Base-by-base conservation (phyloP, 164 flowering plant genomes). In the Piper longum region DNA sequence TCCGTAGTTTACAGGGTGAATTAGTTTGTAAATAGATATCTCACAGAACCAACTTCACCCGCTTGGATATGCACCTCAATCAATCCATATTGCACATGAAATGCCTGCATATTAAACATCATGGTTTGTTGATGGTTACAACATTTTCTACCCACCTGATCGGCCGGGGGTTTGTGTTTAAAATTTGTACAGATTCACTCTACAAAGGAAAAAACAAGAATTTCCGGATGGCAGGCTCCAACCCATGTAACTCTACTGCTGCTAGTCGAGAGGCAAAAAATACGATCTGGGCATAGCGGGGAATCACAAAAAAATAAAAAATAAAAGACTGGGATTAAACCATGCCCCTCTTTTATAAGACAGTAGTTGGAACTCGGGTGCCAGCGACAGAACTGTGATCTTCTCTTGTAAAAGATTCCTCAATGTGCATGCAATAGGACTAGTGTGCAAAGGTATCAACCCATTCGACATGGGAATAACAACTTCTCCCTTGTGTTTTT, bases 111-210 rank as follows among this genome's bases (percentile, higher is more conserved):
- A 48, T 2, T 48, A 14, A 48, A 9, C 3, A 12, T 48, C 52
- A 48, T 5, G 52, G 14, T 26, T 48, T 48, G 52, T 48, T 14
- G 3, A 14, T 48, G 14, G 52, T 48, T 2, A 48, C 52, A 48
- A 5, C 36, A 26, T 26, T 26, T 48, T 48, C 52, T 48, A 48
- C 52, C 52, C 52, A 69, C 71, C 75, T 65, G 75, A 68, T 58
- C 66, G 51, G 57, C 74, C 67, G 5, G 36, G 36, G 78, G 78
- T 59, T 76, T 72, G 52, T 48, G 52, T 48, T 48, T 48, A 48
- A 48, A 48, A 48, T 48, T 48, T 48, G 52, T 48, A 48, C 52
- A 48, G 4, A 48, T 26, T 0, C 2, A 26, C 36, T 26, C 36
- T 26, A 48, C 11, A 48, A 48, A 48, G 12, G 14, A 48, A 48